phyloP scores from a whole-genome alignment of 352 stramenopile genomes.

The Pythium sukuiense region DNA sequence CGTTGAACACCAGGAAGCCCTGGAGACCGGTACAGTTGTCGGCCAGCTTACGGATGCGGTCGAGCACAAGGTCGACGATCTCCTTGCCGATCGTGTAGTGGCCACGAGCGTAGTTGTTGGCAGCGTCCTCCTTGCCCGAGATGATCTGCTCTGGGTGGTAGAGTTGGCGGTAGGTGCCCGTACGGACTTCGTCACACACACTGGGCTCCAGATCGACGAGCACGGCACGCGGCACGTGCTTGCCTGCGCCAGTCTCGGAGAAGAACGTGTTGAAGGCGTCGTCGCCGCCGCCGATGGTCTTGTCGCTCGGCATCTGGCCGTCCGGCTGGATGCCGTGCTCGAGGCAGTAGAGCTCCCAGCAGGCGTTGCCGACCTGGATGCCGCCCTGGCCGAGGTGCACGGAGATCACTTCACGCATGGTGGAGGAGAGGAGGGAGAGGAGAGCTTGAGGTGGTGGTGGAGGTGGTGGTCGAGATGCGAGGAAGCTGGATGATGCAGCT shows the following conservation, averaged over 20 bases:
- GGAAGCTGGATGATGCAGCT: slow-evolving; percentile 77
- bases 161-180: slow-evolving; percentile 93
- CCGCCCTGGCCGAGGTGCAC: slow-evolving; percentile 88
- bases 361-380: slow-evolving; percentile 86
- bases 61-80: slow-evolving; percentile 95
- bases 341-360: slow-evolving; percentile 83
- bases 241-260: slow-evolving; percentile 84
- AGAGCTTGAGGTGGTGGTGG: neutral
- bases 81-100: slow-evolving; percentile 95
- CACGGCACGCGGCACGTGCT: slow-evolving; percentile 94
- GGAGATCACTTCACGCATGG: slow-evolving; percentile 78
- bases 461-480: slow-evolving; percentile 23
- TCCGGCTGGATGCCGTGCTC: slow-evolving; percentile 92
- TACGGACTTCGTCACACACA: slow-evolving; percentile 95
- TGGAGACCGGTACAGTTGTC: slow-evolving; percentile 97
- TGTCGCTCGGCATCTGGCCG: slow-evolving; percentile 92
- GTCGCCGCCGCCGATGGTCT: slow-evolving; percentile 92
- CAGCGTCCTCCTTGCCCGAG: slow-evolving; percentile 94
- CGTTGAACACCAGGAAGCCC: slow-evolving; percentile 98
- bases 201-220: slow-evolving; percentile 96
- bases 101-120: slow-evolving; percentile 88
- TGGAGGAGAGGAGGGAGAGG: slow-evolving; percentile 11
- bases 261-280: slow-evolving; percentile 95
- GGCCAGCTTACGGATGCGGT: slow-evolving; percentile 95
- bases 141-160: slow-evolving; percentile 98